Percentiles rank a stretch among this genome's conserved stretches.
These are phyloP conservation scores for Alternaria infectoria DNA, from an alignment of 2,329 filamentous ascomycete species.

Conservation along the genomic window DNA sequence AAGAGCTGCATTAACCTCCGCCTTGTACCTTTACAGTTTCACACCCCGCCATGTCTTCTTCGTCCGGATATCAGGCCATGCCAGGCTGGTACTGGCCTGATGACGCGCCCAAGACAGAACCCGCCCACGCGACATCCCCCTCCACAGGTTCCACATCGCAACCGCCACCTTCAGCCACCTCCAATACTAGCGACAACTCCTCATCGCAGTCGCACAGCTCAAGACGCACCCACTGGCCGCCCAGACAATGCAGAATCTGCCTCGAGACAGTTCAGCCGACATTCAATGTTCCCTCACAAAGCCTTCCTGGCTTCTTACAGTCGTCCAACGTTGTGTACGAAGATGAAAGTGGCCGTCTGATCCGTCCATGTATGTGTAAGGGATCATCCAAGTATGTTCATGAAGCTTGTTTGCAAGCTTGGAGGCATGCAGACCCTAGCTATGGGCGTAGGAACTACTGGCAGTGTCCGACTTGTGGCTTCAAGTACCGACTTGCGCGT, in stretches of 20 bases:
- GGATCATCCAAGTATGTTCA: slow-evolving; percentile 94
- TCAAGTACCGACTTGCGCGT: slow-evolving; percentile 79
- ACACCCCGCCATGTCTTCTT: slow-evolving; percentile 48
- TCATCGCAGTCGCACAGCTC: slow-evolving; percentile 23
- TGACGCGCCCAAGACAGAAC: slow-evolving; percentile 48
- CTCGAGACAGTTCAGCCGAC: slow-evolving; percentile 73
- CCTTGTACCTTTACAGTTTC: slow-evolving; percentile 2
- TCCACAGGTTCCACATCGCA: slow-evolving; percentile 20
- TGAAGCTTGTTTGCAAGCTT: slow-evolving; percentile 83
- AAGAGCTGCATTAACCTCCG: slow-evolving; percentile 30
- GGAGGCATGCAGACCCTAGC: slow-evolving; percentile 76
- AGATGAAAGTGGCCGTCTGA: slow-evolving; percentile 76
- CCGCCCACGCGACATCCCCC: slow-evolving; percentile 15
- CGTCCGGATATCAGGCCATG: slow-evolving; percentile 47
- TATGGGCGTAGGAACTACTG: slow-evolving; percentile 74
- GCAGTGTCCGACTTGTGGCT: slow-evolving; percentile 87
- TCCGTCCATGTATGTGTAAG: slow-evolving; percentile 92
- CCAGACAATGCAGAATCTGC: slow-evolving; percentile 87
- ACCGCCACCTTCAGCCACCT: slow-evolving; percentile 20
- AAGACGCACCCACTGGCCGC: slow-evolving; percentile 63
- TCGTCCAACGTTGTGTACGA: slow-evolving; percentile 70
- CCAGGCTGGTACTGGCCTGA: slow-evolving; percentile 58
- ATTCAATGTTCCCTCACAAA: slow-evolving; percentile 61
- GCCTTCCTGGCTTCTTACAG: slow-evolving; percentile 63
- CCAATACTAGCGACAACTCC: slow-evolving; percentile 19